These are phyloP conservation scores for Alopecurus myosuroides DNA, from an alignment of 176 grass and related monocot species.

Conservation along the genomic window DNA sequence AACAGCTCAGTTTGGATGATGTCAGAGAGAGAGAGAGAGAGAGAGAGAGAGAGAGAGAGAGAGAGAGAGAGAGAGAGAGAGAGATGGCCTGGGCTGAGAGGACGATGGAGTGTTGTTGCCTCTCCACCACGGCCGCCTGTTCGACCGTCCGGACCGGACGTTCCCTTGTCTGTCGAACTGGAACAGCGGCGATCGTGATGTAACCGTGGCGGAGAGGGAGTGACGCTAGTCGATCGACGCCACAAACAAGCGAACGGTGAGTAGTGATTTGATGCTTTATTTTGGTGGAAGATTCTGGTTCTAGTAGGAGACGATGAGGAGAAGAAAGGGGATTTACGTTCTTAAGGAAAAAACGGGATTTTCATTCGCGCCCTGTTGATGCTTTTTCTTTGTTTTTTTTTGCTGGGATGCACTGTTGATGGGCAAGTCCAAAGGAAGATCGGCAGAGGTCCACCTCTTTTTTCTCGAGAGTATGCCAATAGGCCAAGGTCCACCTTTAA, in stretches of 20 bases:
- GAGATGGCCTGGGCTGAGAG: neutral
- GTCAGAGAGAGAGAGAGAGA: neutral
- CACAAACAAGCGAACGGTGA: neutral
- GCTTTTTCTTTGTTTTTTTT: neutral
- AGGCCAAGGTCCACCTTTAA: neutral
- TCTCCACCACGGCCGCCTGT: neutral
- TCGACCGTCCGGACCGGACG: neutral
- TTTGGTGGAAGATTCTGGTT: neutral
- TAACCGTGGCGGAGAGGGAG: neutral
- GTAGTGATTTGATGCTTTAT: neutral
- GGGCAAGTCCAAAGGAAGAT: neutral
- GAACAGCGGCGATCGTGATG: neutral
- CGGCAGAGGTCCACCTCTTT: neutral
- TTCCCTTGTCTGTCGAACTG: no score
- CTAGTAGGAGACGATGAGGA: neutral
- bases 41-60: no score
- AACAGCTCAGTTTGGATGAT: neutral
- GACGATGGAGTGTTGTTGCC: neutral
- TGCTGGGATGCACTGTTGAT: neutral
- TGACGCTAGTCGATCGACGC: neutral
- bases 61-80: neutral
- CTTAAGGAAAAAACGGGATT: no score
- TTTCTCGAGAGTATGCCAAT: no score
- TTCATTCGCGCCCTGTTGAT: neutral
- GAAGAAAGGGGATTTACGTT: neutral